These are phyloP conservation scores for Nicotiana paniculata DNA, from an alignment of 257 asterid species.

Conservation along the genomic window DNA sequence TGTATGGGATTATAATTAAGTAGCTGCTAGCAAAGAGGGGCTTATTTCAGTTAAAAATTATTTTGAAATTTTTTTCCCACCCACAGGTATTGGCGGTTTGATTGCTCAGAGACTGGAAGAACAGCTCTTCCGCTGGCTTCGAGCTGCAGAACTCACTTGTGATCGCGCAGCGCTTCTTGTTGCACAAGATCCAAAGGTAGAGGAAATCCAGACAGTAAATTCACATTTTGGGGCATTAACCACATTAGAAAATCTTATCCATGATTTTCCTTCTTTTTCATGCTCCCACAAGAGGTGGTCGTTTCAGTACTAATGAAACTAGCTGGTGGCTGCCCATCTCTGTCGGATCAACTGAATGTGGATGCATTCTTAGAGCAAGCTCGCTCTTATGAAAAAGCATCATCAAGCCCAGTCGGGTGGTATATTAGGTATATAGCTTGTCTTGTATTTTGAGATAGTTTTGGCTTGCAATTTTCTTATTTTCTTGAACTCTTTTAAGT, in stretches of 20 bases:
- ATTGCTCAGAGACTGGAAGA: slow-evolving; percentile 91
- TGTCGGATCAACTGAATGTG: slow-evolving; percentile 85
- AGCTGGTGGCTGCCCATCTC: slow-evolving; percentile 97
- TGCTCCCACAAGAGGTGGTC: slow-evolving; percentile 95
- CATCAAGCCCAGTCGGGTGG: slow-evolving; percentile 97
- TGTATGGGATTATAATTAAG: not conserved
- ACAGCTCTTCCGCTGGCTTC: slow-evolving; percentile 91
- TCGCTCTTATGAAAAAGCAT: slow-evolving; percentile 84
- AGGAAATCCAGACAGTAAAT: not conserved
- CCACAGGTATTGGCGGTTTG: slow-evolving; percentile 71
- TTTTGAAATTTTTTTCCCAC: not conserved
- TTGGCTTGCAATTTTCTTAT: not conserved
- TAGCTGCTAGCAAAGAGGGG: not conserved
- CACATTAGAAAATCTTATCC: slow-evolving; percentile 13
- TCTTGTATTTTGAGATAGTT: not conserved
- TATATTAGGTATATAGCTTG: slow-evolving; percentile 55
- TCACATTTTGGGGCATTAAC: not conserved
- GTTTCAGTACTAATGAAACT: slow-evolving; percentile 92
- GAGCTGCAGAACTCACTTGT: slow-evolving; percentile 96
- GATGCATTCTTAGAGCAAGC: slow-evolving; percentile 99
- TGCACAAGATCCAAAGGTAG: slow-evolving; percentile 92
- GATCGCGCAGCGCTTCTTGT: slow-evolving; percentile 97
- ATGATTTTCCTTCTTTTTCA: slow-evolving; percentile 16
- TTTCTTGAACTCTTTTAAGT: not conserved
- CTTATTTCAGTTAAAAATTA: not conserved